Evolutionary conservation across 768 basidiomycete species (phyloP).

Genomic region (Lactarius evosmus): DNA sequence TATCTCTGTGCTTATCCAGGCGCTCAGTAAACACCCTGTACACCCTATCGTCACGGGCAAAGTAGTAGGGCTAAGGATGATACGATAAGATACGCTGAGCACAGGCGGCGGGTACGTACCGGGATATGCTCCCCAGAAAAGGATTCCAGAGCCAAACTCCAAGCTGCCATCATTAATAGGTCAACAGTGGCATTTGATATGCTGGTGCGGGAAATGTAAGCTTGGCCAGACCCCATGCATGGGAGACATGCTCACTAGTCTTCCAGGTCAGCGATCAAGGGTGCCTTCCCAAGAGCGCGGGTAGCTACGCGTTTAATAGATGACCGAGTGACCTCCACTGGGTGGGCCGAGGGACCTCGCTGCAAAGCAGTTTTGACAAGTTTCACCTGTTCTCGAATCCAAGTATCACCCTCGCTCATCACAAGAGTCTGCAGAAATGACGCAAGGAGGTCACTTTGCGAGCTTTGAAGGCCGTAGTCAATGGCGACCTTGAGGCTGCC

Average conservation of each 20-base stretch:
- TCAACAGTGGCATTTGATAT: constrained; percentile 89
- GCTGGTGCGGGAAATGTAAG: constrained; percentile 37
- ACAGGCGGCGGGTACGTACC: constrained; percentile 42
- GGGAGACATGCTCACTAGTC: constrained; percentile 69
- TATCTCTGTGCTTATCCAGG: constrained; percentile 37
- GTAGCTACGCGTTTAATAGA: constrained; percentile 87
- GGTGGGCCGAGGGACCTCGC: constrained; percentile 62
- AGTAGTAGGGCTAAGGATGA: constrained; percentile 64
- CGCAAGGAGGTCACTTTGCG: constrained; percentile 81
- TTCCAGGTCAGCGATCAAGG: constrained; percentile 75
- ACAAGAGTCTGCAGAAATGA: constrained; percentile 93
- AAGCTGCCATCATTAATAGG: constrained; percentile 75
- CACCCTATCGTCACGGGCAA: constrained; percentile 89
- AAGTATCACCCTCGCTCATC: constrained; percentile 94
- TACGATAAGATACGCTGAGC: constrained; percentile 8
- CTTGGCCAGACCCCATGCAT: not conserved
- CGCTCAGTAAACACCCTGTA: constrained; percentile 62
- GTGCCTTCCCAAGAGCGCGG: constrained; percentile 75
- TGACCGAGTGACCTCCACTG: constrained; percentile 69
- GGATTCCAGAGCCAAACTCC: constrained; percentile 60
- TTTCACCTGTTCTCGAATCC: constrained; percentile 71
- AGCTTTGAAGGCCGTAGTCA: constrained; percentile 77
- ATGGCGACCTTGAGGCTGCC: constrained; percentile 90
- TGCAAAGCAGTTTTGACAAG: constrained; percentile 69
- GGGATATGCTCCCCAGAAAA: constrained; percentile 68